A percentile compares a stretch with the other conserved stretches of the same genome.
Conservation (phyloP, 805 yeast genomes). For the Schwanniomyces vanrijiae region DNA sequence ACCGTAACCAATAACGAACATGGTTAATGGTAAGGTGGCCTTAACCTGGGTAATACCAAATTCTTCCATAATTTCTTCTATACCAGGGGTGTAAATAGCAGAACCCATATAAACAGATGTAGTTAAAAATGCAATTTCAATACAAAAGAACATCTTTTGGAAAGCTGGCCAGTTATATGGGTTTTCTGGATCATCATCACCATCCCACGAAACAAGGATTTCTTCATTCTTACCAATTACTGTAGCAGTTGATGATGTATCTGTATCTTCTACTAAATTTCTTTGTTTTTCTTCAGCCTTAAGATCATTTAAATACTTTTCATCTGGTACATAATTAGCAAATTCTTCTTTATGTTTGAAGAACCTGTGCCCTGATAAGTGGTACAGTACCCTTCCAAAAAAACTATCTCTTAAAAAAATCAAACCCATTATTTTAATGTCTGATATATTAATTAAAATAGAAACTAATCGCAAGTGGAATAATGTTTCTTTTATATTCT, state of each 20-base stretch:
- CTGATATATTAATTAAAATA: too few species aligned
- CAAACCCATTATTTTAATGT: neutral
- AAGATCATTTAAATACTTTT: conserved; percentile 17
- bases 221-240: neutral
- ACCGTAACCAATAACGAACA: conserved; percentile 58
- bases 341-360: conserved; percentile 25
- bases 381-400: conserved; percentile 25
- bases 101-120: conserved; percentile 49
- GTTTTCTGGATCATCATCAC: conserved; percentile 46
- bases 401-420: conserved; percentile 22
- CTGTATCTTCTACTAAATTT: neutral
- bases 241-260: neutral
- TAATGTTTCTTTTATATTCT: neutral
- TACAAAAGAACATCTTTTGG: conserved; percentile 34
- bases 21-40: conserved; percentile 38
- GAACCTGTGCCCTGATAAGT: conserved; percentile 20
- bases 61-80: conserved; percentile 38
- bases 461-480: too few species aligned
- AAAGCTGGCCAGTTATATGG: conserved; percentile 52
- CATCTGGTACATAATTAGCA: conserved; percentile 24
- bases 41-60: conserved; percentile 43
- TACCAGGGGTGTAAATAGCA: too few species aligned
- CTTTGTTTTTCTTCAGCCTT: neutral
- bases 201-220: conserved; percentile 24
- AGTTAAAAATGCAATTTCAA: conserved; percentile 42